A percentile compares a stretch with the other conserved stretches of the same genome.
Evolutionary conservation across 768 basidiomycete species (phyloP).

Genomic region (Suillus subaureus): DNA sequence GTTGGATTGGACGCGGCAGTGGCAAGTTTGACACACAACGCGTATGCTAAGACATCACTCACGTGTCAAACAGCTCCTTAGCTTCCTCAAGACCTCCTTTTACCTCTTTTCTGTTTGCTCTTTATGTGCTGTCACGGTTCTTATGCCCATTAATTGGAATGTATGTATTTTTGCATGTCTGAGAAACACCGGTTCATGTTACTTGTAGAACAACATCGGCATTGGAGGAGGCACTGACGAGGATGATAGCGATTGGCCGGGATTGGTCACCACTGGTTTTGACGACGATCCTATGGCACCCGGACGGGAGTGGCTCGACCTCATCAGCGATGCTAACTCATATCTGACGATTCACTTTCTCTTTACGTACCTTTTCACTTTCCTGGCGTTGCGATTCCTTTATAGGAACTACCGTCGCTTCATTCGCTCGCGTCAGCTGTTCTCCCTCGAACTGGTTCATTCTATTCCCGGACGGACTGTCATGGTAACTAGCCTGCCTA

Average conservation of each 20-base stretch:
- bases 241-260: slow-evolving; percentile 51
- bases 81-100: slow-evolving; percentile 95
- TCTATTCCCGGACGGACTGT: slow-evolving; percentile 94
- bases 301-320: slow-evolving; percentile 75
- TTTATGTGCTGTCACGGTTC: slow-evolving; percentile 74
- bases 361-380: slow-evolving; percentile 93
- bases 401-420: slow-evolving; percentile 89
- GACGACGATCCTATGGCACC: slow-evolving; percentile 32
- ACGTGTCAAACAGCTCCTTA: slow-evolving; percentile 66
- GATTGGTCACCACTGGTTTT: slow-evolving; percentile 22
- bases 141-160: slow-evolving; percentile 95
- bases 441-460: slow-evolving; percentile 92
- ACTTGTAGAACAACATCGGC: slow-evolving; percentile 67
- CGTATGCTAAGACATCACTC: background rate
- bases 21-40: slow-evolving; percentile 48
- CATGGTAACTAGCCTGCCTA: slow-evolving; percentile 81
- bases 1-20: slow-evolving; percentile 97
- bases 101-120: slow-evolving; percentile 88
- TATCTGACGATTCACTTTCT: slow-evolving; percentile 87
- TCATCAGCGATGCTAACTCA: slow-evolving; percentile 87
- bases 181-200: slow-evolving; percentile 2
- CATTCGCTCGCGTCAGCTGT: slow-evolving; percentile 88
- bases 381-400: slow-evolving; percentile 83
- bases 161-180: slow-evolving; percentile 46
- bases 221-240: slow-evolving; percentile 52